Evolutionary conservation across 2,329 filamentous ascomycete genomes (phyloP).

Genomic region (Colletotrichum filicis): DNA sequence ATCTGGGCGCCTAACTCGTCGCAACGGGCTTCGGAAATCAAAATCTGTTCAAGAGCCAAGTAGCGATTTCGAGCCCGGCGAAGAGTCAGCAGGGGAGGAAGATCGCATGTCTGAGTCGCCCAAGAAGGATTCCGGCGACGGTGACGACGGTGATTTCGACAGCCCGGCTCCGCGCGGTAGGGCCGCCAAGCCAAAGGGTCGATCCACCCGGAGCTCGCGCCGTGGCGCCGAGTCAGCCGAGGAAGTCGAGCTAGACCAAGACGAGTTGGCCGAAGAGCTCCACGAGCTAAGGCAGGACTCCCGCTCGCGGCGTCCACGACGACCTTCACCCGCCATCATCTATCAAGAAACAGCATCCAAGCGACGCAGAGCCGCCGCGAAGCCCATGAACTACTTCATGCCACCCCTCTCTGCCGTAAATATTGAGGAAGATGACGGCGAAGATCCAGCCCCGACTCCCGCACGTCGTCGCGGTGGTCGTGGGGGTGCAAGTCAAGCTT

Average conservation of each 20-base stretch:
- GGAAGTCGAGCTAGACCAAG: conserved; percentile 67
- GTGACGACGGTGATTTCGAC: conserved; percentile 56
- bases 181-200: conserved; percentile 49
- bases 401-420: conserved; percentile 71
- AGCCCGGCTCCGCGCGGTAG: conserved; percentile 64
- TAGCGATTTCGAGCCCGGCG: conserved; percentile 70
- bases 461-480: conserved; percentile 75
- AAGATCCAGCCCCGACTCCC: conserved; percentile 74
- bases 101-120: conserved; percentile 53
- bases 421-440: conserved; percentile 79
- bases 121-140: conserved; percentile 47
- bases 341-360: conserved; percentile 65
- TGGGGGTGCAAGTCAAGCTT: conserved; percentile 66
- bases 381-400: conserved; percentile 87
- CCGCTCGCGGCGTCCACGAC: conserved; percentile 60
- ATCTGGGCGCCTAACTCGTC: conserved; percentile 56
- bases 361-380: conserved; percentile 66
- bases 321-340: conserved; percentile 66
- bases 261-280: conserved; percentile 74
- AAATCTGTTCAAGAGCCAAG: conserved; percentile 64
- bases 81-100: conserved; percentile 67
- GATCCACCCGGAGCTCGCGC: conserved; percentile 59
- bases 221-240: conserved; percentile 64
- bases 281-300: conserved; percentile 69
- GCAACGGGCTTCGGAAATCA: conserved; percentile 54